Base-by-base conservation (phyloP, 2,329 filamentous ascomycete genomes). In the Daldinia sp. region DNA sequence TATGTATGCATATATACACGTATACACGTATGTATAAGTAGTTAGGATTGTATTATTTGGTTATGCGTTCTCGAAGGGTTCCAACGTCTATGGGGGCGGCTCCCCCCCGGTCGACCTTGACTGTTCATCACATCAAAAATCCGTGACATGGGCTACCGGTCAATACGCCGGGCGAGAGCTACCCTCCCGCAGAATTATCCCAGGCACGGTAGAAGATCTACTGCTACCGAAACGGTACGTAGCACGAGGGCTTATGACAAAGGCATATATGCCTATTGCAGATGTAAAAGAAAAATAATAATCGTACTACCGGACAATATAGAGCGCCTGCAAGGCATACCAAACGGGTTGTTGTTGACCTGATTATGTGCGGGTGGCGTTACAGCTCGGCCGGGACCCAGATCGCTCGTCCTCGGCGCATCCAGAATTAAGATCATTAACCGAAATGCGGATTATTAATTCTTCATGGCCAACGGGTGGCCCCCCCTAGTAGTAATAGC, bases 351-450 rank as follows among this genome's bases (percentile, higher is more conserved):
- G 35, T 51, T 64, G 64, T 39, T 53, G 53, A 61, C 41, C 37
- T 57, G 53, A 63, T 35, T 57, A 57, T 33, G 12, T 55, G 42
- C 44, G 20, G 23, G 64, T 65, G 61, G 61, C 67, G 67, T 63
- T 62, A 48, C 18, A 54, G 53, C 60, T 67, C 60, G 65, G 60
- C 59, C 56, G 42, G 54, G 26, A 28, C 28, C 63, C 28, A 70
- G 60, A 64, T 70, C 61, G 63, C 55, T 69, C 23, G n/a, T 59
- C 41, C 54, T 71, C 60, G 60, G 64, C 61, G 66, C 67, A 73
- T 73, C 70, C 60, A 73, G 67, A 68, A 69, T 65, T 70, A 68
- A 65, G 63, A 61, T 65, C 60, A 71, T 72, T 73, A 74, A 71
- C 71, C 72, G 72, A 73, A 64, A 65, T 68, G 67, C 51, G 44